A percentile compares a stretch with the other conserved stretches of the same genome.
Evolutionary conservation across 805 yeast genomes (phyloP).

Genomic region (Candida tallmaniae): DNA sequence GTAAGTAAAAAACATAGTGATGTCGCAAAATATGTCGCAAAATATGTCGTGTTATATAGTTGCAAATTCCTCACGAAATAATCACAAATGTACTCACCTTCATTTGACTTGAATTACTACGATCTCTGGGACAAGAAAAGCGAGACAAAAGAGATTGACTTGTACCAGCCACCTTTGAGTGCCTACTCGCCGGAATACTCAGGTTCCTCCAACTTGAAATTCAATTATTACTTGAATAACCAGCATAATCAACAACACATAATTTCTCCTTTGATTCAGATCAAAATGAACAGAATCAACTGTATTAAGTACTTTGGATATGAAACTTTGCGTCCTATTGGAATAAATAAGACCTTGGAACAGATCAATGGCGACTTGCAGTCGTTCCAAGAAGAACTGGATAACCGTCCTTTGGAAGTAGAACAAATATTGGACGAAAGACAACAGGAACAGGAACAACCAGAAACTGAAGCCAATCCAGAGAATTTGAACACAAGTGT

Average conservation of each 20-base stretch:
- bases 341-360: conserved; percentile 37
- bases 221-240: conserved; percentile 3
- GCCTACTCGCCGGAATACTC: conserved; percentile 48
- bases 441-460: conserved; percentile 1
- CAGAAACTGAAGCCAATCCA: not conserved
- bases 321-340: conserved; percentile 32
- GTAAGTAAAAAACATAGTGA: too few relatives aligned
- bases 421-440: conserved; percentile 2
- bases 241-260: not conserved
- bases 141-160: conserved; percentile 10
- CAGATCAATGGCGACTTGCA: conserved; percentile 30
- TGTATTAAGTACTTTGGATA: conserved; percentile 32
- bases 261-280: conserved; percentile 14
- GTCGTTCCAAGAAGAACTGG: too few relatives aligned
- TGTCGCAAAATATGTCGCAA: too few relatives aligned
- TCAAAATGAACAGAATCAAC: conserved; percentile 20
- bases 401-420: too few relatives aligned
- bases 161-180: conserved; percentile 49
- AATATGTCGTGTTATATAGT: too few relatives aligned
- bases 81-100: conserved; percentile 16
- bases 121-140: conserved; percentile 16
- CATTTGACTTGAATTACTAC: conserved; percentile 9
- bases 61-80: too few relatives aligned
- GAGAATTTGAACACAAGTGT: not conserved
- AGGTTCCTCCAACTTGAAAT: conserved; percentile 16